Evolutionary conservation across 1,284 basidiomycete genomes (phyloP).

Genomic region (Schizopora paradoxa): DNA sequence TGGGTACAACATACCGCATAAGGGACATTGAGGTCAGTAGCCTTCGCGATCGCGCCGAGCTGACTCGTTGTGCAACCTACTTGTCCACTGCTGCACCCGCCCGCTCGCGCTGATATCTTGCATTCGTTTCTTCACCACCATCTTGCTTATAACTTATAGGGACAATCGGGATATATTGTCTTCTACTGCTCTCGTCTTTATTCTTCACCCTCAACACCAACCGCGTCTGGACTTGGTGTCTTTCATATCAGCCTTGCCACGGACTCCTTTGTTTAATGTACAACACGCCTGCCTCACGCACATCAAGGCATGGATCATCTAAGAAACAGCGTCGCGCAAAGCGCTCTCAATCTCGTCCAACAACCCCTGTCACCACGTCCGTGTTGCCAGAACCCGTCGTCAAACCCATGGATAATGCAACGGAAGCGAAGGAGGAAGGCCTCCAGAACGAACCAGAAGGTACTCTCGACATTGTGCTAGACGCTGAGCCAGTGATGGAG

Average conservation of each 20-base stretch:
- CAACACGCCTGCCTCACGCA: slow-evolving; percentile 18
- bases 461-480: not conserved
- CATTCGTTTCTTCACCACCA: not conserved
- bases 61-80: slow-evolving; percentile 7
- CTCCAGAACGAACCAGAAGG: not conserved
- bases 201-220: slow-evolving; percentile 3
- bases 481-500: too few species aligned
- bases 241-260: slow-evolving; percentile 4
- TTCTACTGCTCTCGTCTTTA: slow-evolving; percentile 5
- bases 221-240: slow-evolving; percentile 1
- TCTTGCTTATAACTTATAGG: slow-evolving; percentile 15
- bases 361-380: slow-evolving; percentile 7
- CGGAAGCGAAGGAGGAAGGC: not conserved
- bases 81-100: slow-evolving; percentile 1
- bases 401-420: not conserved
- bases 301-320: slow-evolving; percentile 17
- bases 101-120: slow-evolving; percentile 5
- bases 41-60: not conserved
- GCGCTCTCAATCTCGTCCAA: not conserved
- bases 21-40: too few species aligned
- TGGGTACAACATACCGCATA: too few species aligned
- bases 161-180: slow-evolving; percentile 8
- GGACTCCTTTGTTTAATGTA: slow-evolving; percentile 13
- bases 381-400: not conserved
- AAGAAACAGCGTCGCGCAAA: slow-evolving; percentile 8